Evolutionary conservation across 2,329 filamentous ascomycete genomes (phyloP), one percentile per base, ranked within the genome.

Genomic region (Aureobasidium sp.): DNA sequence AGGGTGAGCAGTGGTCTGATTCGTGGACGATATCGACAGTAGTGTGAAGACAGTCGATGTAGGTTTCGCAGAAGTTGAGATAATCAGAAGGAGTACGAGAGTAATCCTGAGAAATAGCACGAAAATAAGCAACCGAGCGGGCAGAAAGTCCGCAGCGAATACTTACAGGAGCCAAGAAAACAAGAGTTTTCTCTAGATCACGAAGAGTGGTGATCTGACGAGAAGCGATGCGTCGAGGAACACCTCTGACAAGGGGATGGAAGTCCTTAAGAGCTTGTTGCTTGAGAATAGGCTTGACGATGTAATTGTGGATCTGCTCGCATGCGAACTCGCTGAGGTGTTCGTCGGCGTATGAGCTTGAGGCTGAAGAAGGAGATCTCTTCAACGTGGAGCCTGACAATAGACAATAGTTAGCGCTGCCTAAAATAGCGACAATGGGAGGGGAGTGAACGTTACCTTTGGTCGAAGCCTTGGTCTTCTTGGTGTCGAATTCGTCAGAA

Each of bases 131-230:
- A 82, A 87, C 86, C 83, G 82, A 81, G 81, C 82, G 82, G 78
- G 79, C 76, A 74, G 73, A 77, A 69, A 68, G 71, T 71, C 69
- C 79, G 77, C 67, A 63, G 65, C 63, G 52, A 44, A 53, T 75
- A 95, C 92, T 95, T 88, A 97, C 93, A 75, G 90, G 90, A 79
- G 92, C 91, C 74, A 92, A 85, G 76, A 92, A 92, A 71, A 97
- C 85, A 65, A 97, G 80, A 10, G 88, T 93, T 84, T 96, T 96
- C 77, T 97, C 93, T 55, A 97, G 83, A 76, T 97, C 93, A 74
- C 93, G 87, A 61, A 97, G 84, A 78, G 89, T 96, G 73, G 89
- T 86, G 71, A 97, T 94, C 70, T 94, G 86, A 75, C 91, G 92
- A 72, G 87, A 84, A 71, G 85, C 84, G 73, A 96, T 94, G 71